phyloP scores from a whole-genome alignment of 2,329 filamentous ascomycete genomes.

The Diplodia sapinea region DNA sequence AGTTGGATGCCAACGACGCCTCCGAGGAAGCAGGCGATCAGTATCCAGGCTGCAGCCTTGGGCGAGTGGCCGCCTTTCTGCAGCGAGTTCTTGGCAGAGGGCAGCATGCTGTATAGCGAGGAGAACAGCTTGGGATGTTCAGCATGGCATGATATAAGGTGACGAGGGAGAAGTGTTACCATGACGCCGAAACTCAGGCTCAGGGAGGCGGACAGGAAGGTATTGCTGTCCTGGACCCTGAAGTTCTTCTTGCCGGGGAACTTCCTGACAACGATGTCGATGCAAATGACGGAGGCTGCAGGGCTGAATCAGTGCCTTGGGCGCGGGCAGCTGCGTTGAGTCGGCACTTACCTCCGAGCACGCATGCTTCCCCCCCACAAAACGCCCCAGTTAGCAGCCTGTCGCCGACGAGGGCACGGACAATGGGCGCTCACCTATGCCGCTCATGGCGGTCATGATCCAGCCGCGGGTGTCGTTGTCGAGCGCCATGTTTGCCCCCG shows the following conservation, averaged over 20 bases:
- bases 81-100: slow-evolving; percentile 81
- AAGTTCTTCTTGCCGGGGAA: slow-evolving; percentile 79
- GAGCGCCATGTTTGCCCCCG: slow-evolving; percentile 30
- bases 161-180: slow-evolving; percentile 57
- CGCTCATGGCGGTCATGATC: slow-evolving; percentile 86
- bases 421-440: slow-evolving; percentile 63
- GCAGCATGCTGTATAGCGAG: slow-evolving; percentile 89
- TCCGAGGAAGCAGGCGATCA: slow-evolving; percentile 71
- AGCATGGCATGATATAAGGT: slow-evolving; percentile 30
- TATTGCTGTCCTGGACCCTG: slow-evolving; percentile 85
- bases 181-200: slow-evolving; percentile 96
- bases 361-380: slow-evolving; percentile 42
- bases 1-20: slow-evolving; percentile 79
- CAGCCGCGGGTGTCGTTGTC: slow-evolving; percentile 79
- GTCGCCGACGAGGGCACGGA: slow-evolving; percentile 13
- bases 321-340: slow-evolving; percentile 15
- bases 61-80: slow-evolving; percentile 70
- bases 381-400: slow-evolving; percentile 11
- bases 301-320: slow-evolving; percentile 43
- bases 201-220: slow-evolving; percentile 84
- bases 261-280: slow-evolving; percentile 76
- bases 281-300: slow-evolving; percentile 77
- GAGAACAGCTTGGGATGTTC: slow-evolving; percentile 75
- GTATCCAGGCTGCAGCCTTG: slow-evolving; percentile 68
- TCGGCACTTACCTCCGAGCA: slow-evolving; percentile 43